Conservation (phyloP, 164 flowering plant species). For the Houttuynia cordata region DNA sequence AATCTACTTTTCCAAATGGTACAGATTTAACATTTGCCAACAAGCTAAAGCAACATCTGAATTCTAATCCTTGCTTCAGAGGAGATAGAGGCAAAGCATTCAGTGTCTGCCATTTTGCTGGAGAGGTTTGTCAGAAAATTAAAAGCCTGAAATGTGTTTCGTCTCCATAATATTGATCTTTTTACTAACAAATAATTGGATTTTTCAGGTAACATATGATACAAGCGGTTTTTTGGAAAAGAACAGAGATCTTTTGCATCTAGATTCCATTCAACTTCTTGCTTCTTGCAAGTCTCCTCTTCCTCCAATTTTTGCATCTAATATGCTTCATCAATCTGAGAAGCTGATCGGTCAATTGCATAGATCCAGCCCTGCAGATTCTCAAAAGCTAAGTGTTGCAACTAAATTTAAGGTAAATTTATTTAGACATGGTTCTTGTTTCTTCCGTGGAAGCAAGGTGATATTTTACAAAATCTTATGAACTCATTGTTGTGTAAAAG, state of each 20-base stretch:
- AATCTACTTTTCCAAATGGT: constrained; percentile 98
- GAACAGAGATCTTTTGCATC: constrained; percentile 83
- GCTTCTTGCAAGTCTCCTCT: constrained; percentile 77
- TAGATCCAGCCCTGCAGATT: constrained; percentile 91
- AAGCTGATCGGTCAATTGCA: constrained; percentile 63
- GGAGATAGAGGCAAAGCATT: constrained; percentile 81
- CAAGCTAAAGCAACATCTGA: constrained; percentile 90
- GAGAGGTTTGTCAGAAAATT: constrained; percentile 50
- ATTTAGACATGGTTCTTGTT: not conserved
- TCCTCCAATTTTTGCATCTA: constrained; percentile 85
- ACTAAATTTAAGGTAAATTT: constrained; percentile 85
- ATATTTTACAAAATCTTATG: not conserved
- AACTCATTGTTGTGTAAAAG: constrained; percentile 18
- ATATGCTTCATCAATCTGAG: constrained; percentile 72
- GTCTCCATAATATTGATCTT: not conserved
- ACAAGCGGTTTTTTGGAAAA: constrained; percentile 93
- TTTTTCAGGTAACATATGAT: constrained; percentile 73
- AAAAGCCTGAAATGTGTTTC: not conserved
- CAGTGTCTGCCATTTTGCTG: constrained; percentile 79
- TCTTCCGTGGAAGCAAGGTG: not conserved
- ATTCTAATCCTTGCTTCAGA: constrained; percentile 64
- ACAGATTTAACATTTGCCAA: constrained; percentile 88
- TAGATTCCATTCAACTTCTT: constrained; percentile 79
- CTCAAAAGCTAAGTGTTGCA: constrained; percentile 88
- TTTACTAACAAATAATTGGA: too few relatives aligned